Evolutionary conservation across 2,329 filamentous ascomycete species (phyloP).

Genomic region (Elsinoe perseae): DNA sequence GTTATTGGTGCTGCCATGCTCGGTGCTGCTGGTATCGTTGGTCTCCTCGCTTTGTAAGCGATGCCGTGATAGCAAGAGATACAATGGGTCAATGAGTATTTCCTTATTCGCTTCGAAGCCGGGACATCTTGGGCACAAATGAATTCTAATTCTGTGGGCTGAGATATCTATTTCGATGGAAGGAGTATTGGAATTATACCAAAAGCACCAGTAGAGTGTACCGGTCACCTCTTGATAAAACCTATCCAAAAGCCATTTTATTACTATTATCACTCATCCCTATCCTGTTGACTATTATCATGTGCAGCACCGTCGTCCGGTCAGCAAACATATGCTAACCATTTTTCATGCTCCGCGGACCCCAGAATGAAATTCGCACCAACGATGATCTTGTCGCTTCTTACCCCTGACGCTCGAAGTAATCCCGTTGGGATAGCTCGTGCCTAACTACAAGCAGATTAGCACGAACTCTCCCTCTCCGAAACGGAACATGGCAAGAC

Average conservation of each 20-base stretch:
- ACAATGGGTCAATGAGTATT: neutral
- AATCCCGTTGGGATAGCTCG: neutral
- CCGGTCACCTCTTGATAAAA: neutral
- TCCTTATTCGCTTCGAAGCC: neutral
- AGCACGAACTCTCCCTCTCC: neutral
- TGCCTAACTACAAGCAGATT: neutral
- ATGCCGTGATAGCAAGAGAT: neutral
- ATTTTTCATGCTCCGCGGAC: neutral
- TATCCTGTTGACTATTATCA: neutral
- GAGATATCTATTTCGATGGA: constrained; percentile 1
- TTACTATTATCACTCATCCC: neutral
- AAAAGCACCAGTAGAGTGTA: neutral
- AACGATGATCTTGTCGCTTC: neutral
- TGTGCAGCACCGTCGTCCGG: neutral
- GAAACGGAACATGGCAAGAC: neutral
- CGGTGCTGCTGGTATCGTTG: constrained; percentile 36
- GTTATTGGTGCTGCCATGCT: constrained; percentile 35
- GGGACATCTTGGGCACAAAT: neutral
- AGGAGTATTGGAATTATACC: neutral
- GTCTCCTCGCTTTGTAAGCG: constrained; percentile 37
- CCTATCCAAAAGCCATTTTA: neutral
- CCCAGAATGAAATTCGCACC: neutral
- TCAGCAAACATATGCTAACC: neutral
- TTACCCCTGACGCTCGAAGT: too few species aligned
- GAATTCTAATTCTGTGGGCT: neutral